These are phyloP conservation scores for Penicillium sp. DNA, from an alignment of 2,329 filamentous ascomycete genomes.

Conservation along the genomic window DNA sequence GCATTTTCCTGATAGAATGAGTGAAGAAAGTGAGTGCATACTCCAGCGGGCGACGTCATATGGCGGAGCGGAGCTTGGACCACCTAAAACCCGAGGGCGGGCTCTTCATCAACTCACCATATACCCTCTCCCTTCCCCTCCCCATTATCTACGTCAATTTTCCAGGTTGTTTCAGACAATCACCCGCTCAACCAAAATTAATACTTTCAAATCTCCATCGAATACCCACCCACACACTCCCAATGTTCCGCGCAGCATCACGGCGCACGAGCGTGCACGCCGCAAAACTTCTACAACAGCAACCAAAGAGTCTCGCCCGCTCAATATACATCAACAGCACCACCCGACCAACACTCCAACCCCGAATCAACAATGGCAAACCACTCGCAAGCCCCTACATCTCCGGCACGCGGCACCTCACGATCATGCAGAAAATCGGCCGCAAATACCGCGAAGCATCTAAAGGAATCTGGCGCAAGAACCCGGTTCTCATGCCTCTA, in stretches of 20 bases:
- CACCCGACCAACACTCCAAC: slow-evolving; percentile 17
- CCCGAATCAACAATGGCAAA: slow-evolving; percentile 6
- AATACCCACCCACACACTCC: neutral
- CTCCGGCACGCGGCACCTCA: slow-evolving; percentile 24
- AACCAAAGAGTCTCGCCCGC: slow-evolving; percentile 19
- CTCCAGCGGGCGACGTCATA: slow-evolving; percentile 28
- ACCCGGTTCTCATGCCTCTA: slow-evolving; percentile 44
- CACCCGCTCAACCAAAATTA: neutral
- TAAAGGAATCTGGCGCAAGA: slow-evolving; percentile 44
- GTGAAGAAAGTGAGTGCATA: neutral
- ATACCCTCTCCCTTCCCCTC: neutral
- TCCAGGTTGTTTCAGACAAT: neutral
- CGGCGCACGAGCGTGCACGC: slow-evolving; percentile 32
- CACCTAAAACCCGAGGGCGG: slow-evolving; percentile 23
- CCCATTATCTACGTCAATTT: neutral
- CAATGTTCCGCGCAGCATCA: slow-evolving; percentile 31
- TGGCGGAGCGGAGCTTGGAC: slow-evolving; percentile 30
- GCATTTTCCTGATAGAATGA: neutral
- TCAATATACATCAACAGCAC: slow-evolving; percentile 23
- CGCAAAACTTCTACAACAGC: slow-evolving; percentile 19
- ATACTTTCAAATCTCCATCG: neutral
- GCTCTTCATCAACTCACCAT: slow-evolving; percentile 8
- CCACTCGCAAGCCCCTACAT: neutral
- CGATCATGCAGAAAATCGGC: slow-evolving; percentile 32
- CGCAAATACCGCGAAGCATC: slow-evolving; percentile 38